Base-by-base conservation (phyloP, 2,329 filamentous ascomycete species). In the Didymosphaeria variabile region DNA sequence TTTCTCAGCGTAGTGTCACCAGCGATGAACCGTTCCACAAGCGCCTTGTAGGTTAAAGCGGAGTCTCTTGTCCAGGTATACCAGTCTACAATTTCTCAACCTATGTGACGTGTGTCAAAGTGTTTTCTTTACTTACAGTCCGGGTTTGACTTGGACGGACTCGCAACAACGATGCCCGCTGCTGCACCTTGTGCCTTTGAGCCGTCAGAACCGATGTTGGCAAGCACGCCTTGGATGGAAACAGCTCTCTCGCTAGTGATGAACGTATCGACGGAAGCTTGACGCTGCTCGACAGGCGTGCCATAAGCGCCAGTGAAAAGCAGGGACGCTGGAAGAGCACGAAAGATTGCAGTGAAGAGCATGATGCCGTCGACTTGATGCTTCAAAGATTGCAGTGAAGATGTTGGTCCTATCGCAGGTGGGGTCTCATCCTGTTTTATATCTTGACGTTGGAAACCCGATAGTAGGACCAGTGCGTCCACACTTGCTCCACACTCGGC, bases 51-150 rank as follows among this genome's bases (percentile, higher is more conserved):
- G 2, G 88, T 87, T 32, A 94, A 82, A 26, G 88, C 90, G 17
- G 89, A 85, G 75, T 94, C 91, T 70, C 91, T 82, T 1, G 89
- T 92, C 91, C 91, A 94, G 0, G 90, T 92, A 72, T 88, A 94
- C 72, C 86, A 93, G 76, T 94, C 90, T 92, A 62, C 49, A 15
- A 32, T 9, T 34, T 26, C 17, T 21, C 8, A 51, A n/a, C 29
- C 31, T 4, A 31, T 34, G 38, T 19, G n/a, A n/a, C 5, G 32
- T 34, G 5, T n/a, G 17, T 19, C 23, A 17, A 13, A 17, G 15
- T 34, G 17, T 19, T n/a, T 34, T 15, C 5, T 47, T 1, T 34
- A 51, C 82, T 72, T 67, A 86, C 85, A 88, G 66, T 87, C 75
- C 0, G 86, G 86, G 67, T 84, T 76, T 3, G 62, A 70, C 13